Conservation (phyloP, 1,139 yeast genomes). For the Debaryomyces nepalensis region DNA sequence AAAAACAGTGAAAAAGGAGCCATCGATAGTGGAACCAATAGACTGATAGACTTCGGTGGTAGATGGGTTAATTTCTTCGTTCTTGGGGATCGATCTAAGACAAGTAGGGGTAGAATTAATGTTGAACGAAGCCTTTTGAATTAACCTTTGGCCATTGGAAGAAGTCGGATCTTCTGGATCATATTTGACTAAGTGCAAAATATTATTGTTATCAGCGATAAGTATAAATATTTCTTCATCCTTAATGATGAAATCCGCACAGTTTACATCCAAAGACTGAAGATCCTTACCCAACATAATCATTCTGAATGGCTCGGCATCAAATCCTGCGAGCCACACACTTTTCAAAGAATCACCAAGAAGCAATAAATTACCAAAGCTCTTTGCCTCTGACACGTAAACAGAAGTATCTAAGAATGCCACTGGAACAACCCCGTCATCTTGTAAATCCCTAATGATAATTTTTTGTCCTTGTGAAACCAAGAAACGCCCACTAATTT, state of each 20-base stretch:
- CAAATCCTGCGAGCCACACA: slow-evolving; percentile 85
- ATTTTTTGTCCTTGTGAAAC: slow-evolving; percentile 90
- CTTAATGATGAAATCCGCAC: slow-evolving; percentile 73
- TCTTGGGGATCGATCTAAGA: slow-evolving; percentile 58
- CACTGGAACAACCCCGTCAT: slow-evolving; percentile 86
- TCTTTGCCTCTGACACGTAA: slow-evolving; percentile 77
- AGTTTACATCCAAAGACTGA: slow-evolving; percentile 60
- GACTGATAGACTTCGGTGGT: slow-evolving; percentile 49
- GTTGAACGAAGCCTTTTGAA: slow-evolving; percentile 74
- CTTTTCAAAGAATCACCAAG: slow-evolving; percentile 85
- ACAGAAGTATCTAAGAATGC: slow-evolving; percentile 89
- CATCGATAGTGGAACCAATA: slow-evolving; percentile 78
- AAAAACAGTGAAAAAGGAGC: slow-evolving; percentile 72
- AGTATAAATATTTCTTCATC: slow-evolving; percentile 71
- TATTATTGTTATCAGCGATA: slow-evolving; percentile 70
- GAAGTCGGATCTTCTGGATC: slow-evolving; percentile 93
- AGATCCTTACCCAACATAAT: slow-evolving; percentile 77
- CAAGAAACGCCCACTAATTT: slow-evolving; percentile 81
- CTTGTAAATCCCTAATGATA: slow-evolving; percentile 80
- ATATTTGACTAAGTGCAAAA: slow-evolving; percentile 78
- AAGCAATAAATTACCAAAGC: slow-evolving; percentile 77
- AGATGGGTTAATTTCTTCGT: slow-evolving; percentile 30
- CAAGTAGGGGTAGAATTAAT: slow-evolving; percentile 65
- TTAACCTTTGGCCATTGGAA: slow-evolving; percentile 74
- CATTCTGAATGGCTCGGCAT: slow-evolving; percentile 93